A percentile compares a stretch with the other conserved stretches of the same genome.
Evolutionary conservation across 2,329 filamentous ascomycete species (phyloP).

Genomic region (Scopulariopsis brevicaulis): DNA sequence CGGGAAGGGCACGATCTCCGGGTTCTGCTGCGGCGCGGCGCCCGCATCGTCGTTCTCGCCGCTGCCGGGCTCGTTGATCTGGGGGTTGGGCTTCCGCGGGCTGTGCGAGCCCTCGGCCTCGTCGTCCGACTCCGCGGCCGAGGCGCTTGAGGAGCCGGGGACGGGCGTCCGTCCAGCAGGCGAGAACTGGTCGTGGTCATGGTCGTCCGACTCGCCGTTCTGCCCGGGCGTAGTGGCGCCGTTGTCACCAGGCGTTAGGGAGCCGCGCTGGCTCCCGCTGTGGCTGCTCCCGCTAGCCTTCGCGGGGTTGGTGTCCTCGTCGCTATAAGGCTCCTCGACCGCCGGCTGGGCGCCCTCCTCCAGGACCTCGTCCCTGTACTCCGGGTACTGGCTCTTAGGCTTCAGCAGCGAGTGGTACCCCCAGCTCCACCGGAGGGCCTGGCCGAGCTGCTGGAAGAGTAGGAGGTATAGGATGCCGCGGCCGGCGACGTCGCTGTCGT

Average conservation of each 20-base stretch:
- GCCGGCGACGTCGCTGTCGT: conserved; percentile 87
- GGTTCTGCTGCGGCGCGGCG: no score
- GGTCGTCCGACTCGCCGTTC: conserved; percentile 22
- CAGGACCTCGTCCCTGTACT: conserved; percentile 46
- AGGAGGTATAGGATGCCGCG: conserved; percentile 90
- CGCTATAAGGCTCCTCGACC: conserved; percentile 13
- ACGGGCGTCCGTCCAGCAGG: conserved; percentile 46
- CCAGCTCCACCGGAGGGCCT: conserved; percentile 95
- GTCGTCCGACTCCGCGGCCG: conserved; percentile 36
- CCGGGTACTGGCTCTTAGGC: conserved; percentile 61
- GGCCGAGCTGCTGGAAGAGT: conserved; percentile 95
- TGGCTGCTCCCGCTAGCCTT: background rate
- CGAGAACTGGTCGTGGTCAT: conserved; percentile 36
- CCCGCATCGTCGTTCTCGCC: background rate
- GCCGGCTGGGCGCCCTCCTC: conserved; percentile 27
- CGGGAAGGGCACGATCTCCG: conserved; percentile 48
- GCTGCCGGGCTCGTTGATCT: background rate
- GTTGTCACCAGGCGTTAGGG: conserved; percentile 2
- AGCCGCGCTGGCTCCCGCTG: background rate
- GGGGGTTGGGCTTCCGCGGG: conserved; percentile 16
- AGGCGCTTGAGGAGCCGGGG: conserved; percentile 34
- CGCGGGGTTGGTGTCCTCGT: background rate
- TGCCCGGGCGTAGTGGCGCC: conserved; percentile 8
- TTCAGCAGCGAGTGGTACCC: conserved; percentile 92
- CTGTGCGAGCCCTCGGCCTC: conserved; percentile 21